phyloP scores from a whole-genome alignment of 2,329 filamentous ascomycete genomes.

The Chaetomium sp. region DNA sequence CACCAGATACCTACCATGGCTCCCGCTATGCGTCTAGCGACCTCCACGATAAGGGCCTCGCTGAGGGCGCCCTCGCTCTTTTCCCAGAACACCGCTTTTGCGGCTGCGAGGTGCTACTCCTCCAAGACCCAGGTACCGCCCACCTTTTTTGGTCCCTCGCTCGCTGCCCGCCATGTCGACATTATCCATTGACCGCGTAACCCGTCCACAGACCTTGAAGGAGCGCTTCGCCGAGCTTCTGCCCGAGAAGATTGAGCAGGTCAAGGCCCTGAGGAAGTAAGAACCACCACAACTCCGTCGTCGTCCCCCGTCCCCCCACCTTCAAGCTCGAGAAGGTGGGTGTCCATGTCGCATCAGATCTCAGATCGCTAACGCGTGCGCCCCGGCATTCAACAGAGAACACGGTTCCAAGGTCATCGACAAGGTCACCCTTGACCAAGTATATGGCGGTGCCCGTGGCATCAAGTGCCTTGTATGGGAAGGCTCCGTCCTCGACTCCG shows the following conservation, averaged over 20 bases:
- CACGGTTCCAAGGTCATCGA: slow-evolving; percentile 92
- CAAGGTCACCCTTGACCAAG: slow-evolving; percentile 98
- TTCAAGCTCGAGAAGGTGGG: not conserved
- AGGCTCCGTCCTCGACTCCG: slow-evolving; percentile 92
- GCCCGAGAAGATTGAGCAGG: slow-evolving; percentile 95
- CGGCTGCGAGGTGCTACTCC: slow-evolving; percentile 83
- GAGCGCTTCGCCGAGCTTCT: slow-evolving; percentile 96
- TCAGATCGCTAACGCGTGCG: slow-evolving; percentile 22
- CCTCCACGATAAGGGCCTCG: slow-evolving; percentile 73
- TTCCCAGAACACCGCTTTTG: slow-evolving; percentile 67
- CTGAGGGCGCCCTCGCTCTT: slow-evolving; percentile 61
- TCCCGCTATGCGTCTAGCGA: slow-evolving; percentile 73
- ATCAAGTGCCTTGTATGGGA: slow-evolving; percentile 99
- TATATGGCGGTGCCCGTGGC: slow-evolving; percentile 97
- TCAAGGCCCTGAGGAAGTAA: slow-evolving; percentile 97
- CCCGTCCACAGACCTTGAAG: slow-evolving; percentile 70
- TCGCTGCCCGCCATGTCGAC: slow-evolving; percentile 16
- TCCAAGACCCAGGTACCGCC: slow-evolving; percentile 75
- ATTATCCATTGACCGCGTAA: slow-evolving; percentile 23
- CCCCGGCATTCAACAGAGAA: slow-evolving; percentile 52
- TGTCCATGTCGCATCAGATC: not conserved
- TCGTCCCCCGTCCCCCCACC: slow-evolving; percentile 4
- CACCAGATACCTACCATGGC: slow-evolving; percentile 57
- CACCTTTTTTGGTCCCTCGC: not conserved
- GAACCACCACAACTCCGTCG: slow-evolving; percentile 28